Percentiles rank a stretch among this genome's conserved stretches.
Evolutionary conservation across 169 alveolate genomes (phyloP).

Genomic region (Theileria sp.): DNA sequence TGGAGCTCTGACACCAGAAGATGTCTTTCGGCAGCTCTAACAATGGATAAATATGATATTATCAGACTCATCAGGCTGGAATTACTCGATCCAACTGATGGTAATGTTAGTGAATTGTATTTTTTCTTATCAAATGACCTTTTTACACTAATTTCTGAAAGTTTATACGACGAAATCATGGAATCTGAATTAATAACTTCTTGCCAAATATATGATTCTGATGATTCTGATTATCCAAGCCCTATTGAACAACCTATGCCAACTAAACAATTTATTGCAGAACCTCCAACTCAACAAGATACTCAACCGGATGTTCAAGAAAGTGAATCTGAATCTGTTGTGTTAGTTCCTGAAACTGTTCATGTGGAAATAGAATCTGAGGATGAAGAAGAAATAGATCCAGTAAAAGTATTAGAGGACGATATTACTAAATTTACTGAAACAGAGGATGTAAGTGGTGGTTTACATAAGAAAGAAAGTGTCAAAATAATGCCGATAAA

Average conservation of each 20-base stretch:
- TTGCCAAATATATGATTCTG: not conserved
- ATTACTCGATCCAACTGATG: not conserved
- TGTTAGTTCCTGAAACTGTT: not conserved
- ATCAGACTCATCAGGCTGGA: not conserved
- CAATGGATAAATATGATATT: not conserved
- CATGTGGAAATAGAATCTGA: not conserved
- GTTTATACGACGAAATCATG: not conserved
- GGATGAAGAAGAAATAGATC: not conserved
- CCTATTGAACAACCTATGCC: not conserved
- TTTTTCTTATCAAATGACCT: not conserved
- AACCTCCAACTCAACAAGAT: too few relatives aligned
- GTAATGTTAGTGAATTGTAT: not conserved
- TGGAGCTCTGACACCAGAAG: not conserved
- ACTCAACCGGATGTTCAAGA: not conserved
- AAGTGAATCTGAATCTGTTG: not conserved
- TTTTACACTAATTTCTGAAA: not conserved
- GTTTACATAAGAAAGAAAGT: not conserved
- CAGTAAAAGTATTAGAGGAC: not conserved
- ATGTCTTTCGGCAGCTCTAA: not conserved
- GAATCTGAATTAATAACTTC: not conserved
- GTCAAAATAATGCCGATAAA: not conserved
- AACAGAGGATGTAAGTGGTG: not conserved
- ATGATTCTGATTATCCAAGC: not conserved
- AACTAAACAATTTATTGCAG: not conserved
- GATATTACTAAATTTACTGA: not conserved